These are phyloP conservation scores for Colletotrichum incanum DNA, from an alignment of 2,329 filamentous ascomycete genomes.

Conservation along the genomic window DNA sequence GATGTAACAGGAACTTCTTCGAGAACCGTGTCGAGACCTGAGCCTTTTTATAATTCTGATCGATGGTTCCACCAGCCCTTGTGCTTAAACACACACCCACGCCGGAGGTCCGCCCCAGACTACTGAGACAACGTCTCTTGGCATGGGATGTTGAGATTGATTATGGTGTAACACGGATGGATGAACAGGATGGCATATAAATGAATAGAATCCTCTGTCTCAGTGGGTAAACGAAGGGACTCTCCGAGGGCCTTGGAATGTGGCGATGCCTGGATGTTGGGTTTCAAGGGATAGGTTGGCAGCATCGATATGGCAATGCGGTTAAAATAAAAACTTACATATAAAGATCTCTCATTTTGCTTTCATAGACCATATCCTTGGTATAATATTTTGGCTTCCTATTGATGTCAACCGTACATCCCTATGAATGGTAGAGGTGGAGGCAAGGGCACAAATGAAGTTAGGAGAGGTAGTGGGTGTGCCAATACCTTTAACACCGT, in stretches of 20 bases:
- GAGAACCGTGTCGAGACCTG: not conserved
- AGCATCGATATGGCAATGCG: not conserved
- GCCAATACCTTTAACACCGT: too few species aligned
- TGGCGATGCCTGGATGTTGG: conserved; percentile 4
- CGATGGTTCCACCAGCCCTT: not conserved
- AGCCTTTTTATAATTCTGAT: not conserved
- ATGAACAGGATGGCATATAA: not conserved
- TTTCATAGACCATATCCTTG: not conserved
- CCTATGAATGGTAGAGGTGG: not conserved
- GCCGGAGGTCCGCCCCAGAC: conserved; percentile 17
- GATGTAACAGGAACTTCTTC: too few species aligned
- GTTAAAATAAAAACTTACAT: not conserved
- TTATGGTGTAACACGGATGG: not conserved
- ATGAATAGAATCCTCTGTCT: not conserved
- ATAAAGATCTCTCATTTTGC: not conserved
- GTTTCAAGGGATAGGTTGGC: conserved; percentile 2
- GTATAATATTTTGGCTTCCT: not conserved
- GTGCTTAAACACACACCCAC: not conserved
- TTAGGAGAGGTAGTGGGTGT: not conserved
- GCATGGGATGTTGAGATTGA: conserved; percentile 1
- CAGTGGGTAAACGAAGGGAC: not conserved
- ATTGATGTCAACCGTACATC: not conserved
- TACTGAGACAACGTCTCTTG: conserved; percentile 9
- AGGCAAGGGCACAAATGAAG: not conserved
- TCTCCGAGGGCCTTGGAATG: conserved; percentile 16